Evolutionary conservation across 495 filamentous ascomycete genomes (phyloP).

Genomic region (Eremomyces bilateralis): DNA sequence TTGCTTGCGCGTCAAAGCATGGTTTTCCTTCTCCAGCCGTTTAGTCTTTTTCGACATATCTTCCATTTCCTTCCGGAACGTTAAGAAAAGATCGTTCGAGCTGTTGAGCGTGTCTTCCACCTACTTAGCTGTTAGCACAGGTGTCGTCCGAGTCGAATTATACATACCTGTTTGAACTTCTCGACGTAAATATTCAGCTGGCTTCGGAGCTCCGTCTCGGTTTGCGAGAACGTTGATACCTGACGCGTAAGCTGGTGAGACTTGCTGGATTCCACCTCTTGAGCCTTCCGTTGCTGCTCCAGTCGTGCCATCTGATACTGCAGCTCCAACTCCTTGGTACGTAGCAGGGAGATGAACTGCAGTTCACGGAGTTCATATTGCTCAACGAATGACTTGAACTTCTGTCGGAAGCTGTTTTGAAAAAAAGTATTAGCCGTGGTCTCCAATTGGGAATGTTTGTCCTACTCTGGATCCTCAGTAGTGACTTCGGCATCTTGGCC

Average conservation of each 20-base stretch:
- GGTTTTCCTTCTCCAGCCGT: constrained; percentile 88
- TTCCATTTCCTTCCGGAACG: constrained; percentile 98
- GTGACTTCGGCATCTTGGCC: constrained; percentile 27
- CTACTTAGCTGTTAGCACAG: constrained; percentile 25
- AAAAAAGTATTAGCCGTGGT: constrained; percentile 3
- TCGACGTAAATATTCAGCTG: constrained; percentile 98
- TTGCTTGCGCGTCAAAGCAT: constrained; percentile 75
- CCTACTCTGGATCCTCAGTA: no score
- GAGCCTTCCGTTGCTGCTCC: constrained; percentile 70
- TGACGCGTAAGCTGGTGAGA: constrained; percentile 71
- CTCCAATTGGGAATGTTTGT: not conserved
- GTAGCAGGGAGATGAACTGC: constrained; percentile 71
- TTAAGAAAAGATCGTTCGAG: constrained; percentile 93
- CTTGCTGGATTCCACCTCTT: constrained; percentile 56
- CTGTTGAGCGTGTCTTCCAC: constrained; percentile 98
- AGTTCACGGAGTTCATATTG: constrained; percentile 89
- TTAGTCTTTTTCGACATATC: constrained; percentile 99
- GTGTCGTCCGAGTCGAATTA: constrained; percentile 1
- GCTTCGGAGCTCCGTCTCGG: constrained; percentile 76
- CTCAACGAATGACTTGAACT: constrained; percentile 83
- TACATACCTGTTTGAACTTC: constrained; percentile 94
- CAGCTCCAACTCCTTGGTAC: constrained; percentile 90
- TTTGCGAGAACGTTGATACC: constrained; percentile 90
- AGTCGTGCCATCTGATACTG: constrained; percentile 69
- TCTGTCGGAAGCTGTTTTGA: constrained; percentile 64